Conservation (phyloP, 2,329 filamentous ascomycete genomes). For the Stachybotrys chlorohalonatus region DNA sequence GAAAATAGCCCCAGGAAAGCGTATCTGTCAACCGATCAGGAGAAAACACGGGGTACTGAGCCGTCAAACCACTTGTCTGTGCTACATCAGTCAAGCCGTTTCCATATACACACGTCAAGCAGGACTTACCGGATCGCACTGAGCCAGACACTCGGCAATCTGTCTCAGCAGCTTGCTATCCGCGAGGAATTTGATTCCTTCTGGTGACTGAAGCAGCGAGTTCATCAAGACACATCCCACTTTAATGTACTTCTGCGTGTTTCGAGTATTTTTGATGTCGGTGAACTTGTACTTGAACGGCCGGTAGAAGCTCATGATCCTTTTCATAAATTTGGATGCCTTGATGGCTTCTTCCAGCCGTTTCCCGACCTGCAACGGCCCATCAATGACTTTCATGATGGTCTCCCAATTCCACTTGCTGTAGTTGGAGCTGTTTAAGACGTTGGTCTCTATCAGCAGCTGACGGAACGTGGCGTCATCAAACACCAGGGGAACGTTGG, state of each 20-base stretch:
- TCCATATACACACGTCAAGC: background rate
- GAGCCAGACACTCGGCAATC: conserved; percentile 89
- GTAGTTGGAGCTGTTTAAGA: conserved; percentile 83
- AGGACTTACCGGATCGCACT: conserved; percentile 71
- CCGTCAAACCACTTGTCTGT: conserved; percentile 63
- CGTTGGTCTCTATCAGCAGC: conserved; percentile 66
- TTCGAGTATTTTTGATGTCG: conserved; percentile 80
- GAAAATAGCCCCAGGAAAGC: conserved; percentile 86
- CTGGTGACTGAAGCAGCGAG: conserved; percentile 73
- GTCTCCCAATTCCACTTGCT: conserved; percentile 97
- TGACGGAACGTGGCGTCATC: conserved; percentile 58
- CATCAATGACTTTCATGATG: conserved; percentile 84
- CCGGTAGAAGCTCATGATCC: conserved; percentile 87
- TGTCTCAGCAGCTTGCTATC: conserved; percentile 92
- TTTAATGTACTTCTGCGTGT: conserved; percentile 87
- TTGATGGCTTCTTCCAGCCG: conserved; percentile 89
- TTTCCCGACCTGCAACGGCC: conserved; percentile 82
- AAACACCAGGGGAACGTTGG: conserved; percentile 34
- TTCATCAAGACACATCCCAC: conserved; percentile 84
- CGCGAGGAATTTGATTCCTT: conserved; percentile 75
- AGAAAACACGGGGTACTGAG: conserved; percentile 82
- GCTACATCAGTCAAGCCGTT: conserved; percentile 6
- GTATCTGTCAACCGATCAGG: conserved; percentile 76
- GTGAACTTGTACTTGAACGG: conserved; percentile 97
- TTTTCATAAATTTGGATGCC: conserved; percentile 91